Evolutionary conservation across 108 stramenopile genomes (phyloP), one percentile per base, ranked within the genome.

Genomic region (Cyclostephanos tholiformis): DNA sequence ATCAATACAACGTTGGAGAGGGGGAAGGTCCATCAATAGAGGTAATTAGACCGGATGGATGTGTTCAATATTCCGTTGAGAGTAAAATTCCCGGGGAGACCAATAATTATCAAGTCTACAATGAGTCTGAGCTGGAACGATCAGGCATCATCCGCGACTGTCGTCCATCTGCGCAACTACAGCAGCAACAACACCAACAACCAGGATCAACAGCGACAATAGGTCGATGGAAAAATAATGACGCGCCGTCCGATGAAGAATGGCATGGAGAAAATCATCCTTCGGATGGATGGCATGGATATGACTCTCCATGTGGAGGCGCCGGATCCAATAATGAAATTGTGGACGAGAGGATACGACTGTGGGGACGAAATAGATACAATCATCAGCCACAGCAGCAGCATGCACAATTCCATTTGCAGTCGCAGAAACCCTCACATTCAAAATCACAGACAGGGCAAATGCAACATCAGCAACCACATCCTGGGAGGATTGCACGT

Each of bases 241-340:
- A 73, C 26, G 68, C 72, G 25, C 79, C 61, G 1, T 62, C 61
- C n/a, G 61, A 62, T 62, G 61, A 62, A 62, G 61, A 62, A 62
- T 62, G 61, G 61, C 19, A 62, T 41, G n/a, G 41, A 12, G 23
- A 29, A 59, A 19, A 58, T 60, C 20, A 17, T 22, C 52, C n/a
- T 5, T 1, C 52, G n/a, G n/a, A 39, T 38, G 59, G n/a, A 38
- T 39, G 36, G 35, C 52, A 53, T 53, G 52, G 52, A 25, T 53
- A 53, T 53, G 20, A 22, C 20, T 4, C 25, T 53, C 20, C 52
- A 10, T 1, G 41, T 41, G 41, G 9, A 41, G 41, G 41, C 41
- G 16, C 44, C 14, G 44, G 44, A 3, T 46, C 16, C 44, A 2
- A 46, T 46, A 46, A 14, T 16, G 16, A 12, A 17, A 14, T 0